Percentiles rank a stretch among this genome's conserved stretches.
Evolutionary conservation across 352 stramenopile species (phyloP).

Genomic region (Globisporangium perplexum): DNA sequence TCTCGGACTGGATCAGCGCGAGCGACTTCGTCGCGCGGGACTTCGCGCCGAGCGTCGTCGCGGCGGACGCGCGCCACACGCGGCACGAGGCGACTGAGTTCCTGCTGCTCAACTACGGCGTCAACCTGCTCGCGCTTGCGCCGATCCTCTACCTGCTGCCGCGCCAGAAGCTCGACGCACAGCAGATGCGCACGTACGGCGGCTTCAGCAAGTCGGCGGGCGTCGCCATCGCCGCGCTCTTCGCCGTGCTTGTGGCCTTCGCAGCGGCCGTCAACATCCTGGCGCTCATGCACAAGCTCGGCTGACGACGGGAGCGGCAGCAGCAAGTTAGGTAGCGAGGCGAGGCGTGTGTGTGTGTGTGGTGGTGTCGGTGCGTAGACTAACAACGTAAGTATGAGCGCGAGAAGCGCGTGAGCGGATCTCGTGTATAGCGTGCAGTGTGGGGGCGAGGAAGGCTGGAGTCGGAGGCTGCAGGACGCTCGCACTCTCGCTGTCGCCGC

Average conservation of each 20-base stretch:
- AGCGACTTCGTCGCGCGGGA: conserved; percentile 29
- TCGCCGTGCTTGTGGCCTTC: conserved; percentile 37
- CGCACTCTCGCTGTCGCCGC: neutral
- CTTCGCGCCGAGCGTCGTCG: conserved; percentile 30
- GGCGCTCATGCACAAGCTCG: conserved; percentile 15
- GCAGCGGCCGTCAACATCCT: conserved; percentile 38
- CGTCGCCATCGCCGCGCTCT: conserved; percentile 29
- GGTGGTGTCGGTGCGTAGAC: no score
- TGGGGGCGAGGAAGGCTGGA: no score
- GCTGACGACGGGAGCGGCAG: neutral
- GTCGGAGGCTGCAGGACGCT: no score
- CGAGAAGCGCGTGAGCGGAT: no score
- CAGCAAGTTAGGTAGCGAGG: neutral
- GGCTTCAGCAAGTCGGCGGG: conserved; percentile 33
- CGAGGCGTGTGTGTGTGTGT: neutral
- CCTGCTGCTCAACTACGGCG: conserved; percentile 31
- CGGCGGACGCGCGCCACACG: conserved; percentile 22
- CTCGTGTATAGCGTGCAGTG: no score
- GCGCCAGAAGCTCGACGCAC: conserved; percentile 52
- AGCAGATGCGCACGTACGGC: conserved; percentile 57
- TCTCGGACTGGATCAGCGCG: conserved; percentile 50
- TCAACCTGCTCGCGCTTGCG: conserved; percentile 48
- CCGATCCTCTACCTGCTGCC: conserved; percentile 67
- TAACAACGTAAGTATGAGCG: no score
- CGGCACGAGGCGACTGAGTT: conserved; percentile 34